Evolutionary conservation across 768 basidiomycete species (phyloP).

Genomic region (Naganishia friedmannii): DNA sequence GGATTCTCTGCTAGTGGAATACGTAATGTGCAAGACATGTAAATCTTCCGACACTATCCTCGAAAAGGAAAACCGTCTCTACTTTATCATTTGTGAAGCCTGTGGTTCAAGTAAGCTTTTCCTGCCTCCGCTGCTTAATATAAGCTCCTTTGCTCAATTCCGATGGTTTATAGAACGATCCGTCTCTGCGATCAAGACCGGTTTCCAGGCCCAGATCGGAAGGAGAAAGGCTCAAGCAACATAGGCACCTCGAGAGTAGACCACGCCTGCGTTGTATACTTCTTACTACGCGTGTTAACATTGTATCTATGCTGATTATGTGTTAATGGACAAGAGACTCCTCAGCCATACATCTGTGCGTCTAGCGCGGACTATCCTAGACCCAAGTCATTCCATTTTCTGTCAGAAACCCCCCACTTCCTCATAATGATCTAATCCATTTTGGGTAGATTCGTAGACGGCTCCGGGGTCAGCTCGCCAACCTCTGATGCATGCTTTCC

Average conservation of each 20-base stretch:
- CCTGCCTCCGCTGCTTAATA: not conserved
- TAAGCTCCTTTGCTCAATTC: slow-evolving; percentile 52
- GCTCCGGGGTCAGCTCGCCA: slow-evolving; percentile 17
- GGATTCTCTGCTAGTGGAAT: slow-evolving; percentile 67
- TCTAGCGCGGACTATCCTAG: not conserved
- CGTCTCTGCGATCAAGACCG: slow-evolving; percentile 95
- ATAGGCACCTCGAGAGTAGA: not conserved
- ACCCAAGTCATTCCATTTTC: not conserved
- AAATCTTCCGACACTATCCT: slow-evolving; percentile 97
- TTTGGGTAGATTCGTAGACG: not conserved
- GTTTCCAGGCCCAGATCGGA: slow-evolving; percentile 82
- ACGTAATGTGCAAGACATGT: slow-evolving; percentile 99
- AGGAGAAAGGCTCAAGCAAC: slow-evolving; percentile 39
- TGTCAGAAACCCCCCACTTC: not conserved
- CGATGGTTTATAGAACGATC: slow-evolving; percentile 60
- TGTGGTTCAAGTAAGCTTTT: slow-evolving; percentile 48
- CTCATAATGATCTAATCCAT: not conserved
- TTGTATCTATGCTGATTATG: slow-evolving; percentile 21
- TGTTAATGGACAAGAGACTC: not conserved
- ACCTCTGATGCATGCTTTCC: slow-evolving; percentile 21
- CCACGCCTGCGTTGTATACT: not conserved
- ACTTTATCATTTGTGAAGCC: slow-evolving; percentile 64
- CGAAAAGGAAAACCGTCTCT: slow-evolving; percentile 96
- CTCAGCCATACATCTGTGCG: not conserved
- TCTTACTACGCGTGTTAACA: not conserved